Evolutionary conservation across 2,329 filamentous ascomycete genomes (phyloP).

Genomic region (Talaromyces marneffei): DNA sequence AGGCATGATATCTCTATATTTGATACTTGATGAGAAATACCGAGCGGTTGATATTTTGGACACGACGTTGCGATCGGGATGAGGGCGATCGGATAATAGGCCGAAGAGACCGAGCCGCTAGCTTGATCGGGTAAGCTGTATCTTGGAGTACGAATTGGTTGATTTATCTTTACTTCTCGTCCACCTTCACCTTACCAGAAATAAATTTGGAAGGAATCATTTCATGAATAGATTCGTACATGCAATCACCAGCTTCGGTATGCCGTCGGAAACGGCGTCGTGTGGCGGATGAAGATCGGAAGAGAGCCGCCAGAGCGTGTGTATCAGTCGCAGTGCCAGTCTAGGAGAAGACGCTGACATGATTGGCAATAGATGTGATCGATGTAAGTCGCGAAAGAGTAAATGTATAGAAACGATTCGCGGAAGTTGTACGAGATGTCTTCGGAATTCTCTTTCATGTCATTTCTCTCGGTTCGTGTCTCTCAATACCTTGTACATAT

Average conservation of each 20-base stretch:
- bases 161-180: not conserved
- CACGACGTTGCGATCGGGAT: not conserved
- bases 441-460: conserved; percentile 20
- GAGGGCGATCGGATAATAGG: not conserved
- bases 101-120: not conserved
- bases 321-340: not conserved
- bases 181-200: not conserved
- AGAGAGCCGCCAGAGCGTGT: conserved; percentile 29
- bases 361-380: conserved; percentile 23
- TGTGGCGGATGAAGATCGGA: conserved; percentile 32
- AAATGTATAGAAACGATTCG: conserved; percentile 27
- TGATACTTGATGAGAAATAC: not conserved
- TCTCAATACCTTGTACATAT: not conserved
- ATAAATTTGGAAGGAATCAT: not conserved
- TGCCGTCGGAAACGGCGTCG: conserved; percentile 21
- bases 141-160: not conserved
- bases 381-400: conserved; percentile 33
- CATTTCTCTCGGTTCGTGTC: conserved; percentile 18
- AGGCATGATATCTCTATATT: not conserved
- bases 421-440: conserved; percentile 27
- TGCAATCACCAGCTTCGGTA: conserved; percentile 3
- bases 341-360: not conserved
- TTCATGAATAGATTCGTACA: not conserved
- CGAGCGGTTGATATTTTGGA: not conserved
- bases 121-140: conserved; percentile 1